Conservation (phyloP, 352 stramenopile genomes). For the Plasmopara muralis region DNA sequence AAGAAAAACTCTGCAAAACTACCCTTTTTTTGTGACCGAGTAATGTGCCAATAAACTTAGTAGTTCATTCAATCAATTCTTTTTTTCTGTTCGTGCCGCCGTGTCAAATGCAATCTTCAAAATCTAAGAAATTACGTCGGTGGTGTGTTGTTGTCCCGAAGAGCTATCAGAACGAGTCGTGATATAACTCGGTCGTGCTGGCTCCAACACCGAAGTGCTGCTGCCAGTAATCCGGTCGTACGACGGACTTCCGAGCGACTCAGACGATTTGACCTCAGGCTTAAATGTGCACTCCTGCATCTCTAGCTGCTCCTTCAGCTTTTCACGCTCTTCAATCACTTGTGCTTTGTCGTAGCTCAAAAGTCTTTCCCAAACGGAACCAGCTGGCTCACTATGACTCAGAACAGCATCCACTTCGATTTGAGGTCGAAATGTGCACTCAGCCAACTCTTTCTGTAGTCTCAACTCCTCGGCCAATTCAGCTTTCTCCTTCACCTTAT, state of each 20-base stretch:
- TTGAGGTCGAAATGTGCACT: constrained; percentile 72
- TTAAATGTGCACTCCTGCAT: constrained; percentile 79
- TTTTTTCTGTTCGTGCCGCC: too few relatives aligned
- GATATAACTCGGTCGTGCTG: constrained; percentile 14
- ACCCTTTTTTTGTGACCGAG: too few relatives aligned
- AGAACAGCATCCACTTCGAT: constrained; percentile 35
- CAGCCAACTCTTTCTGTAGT: constrained; percentile 68
- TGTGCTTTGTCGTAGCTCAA: constrained; percentile 75
- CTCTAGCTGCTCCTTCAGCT: constrained; percentile 60
- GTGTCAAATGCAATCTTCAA: too few relatives aligned
- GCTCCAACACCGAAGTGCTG: constrained; percentile 8
- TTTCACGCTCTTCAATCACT: constrained; percentile 70
- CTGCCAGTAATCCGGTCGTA: constrained; percentile 31
- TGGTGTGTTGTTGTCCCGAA: too few relatives aligned
- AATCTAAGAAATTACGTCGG: too few relatives aligned
- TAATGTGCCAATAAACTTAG: too few relatives aligned
- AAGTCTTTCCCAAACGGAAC: constrained; percentile 68
- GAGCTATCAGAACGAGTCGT: constrained; percentile 18
- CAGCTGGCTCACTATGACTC: constrained; percentile 28
- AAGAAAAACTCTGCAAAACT: too few relatives aligned
- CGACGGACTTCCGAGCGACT: constrained; percentile 31
- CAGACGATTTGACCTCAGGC: constrained; percentile 57
- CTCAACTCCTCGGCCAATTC: constrained; percentile 59
- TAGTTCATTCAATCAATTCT: too few relatives aligned
- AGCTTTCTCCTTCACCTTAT: constrained; percentile 75